A percentile compares a stretch with the other conserved stretches of the same genome.
Evolutionary conservation across 202 grass and related monocot species (phyloP).

Genomic region (Zizania palustris): DNA sequence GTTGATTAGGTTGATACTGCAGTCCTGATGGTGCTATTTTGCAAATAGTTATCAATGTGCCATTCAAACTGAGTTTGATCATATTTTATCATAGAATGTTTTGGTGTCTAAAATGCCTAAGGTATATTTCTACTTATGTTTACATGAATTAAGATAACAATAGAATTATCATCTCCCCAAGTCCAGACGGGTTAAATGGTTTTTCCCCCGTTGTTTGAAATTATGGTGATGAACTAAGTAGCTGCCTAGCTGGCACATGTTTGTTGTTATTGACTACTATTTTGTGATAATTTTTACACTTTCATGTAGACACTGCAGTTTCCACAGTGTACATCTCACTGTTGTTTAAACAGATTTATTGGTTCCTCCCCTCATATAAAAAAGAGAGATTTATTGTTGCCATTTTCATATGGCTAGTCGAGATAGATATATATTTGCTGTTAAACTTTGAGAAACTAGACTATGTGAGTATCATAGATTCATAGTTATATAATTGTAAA

Average conservation of each 20-base stretch:
- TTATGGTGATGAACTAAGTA: slow-evolving; percentile 11
- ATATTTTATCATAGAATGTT: not conserved
- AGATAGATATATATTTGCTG: no score
- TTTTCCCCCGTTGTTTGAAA: slow-evolving; percentile 1
- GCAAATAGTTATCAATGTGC: not conserved
- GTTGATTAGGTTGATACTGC: not conserved
- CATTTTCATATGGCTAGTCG: no score
- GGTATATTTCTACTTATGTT: slow-evolving; percentile 13
- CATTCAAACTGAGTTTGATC: not conserved
- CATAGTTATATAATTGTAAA: no score
- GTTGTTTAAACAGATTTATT: no score
- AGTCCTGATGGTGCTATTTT: not conserved
- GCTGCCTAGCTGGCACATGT: not conserved
- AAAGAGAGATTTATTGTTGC: no score
- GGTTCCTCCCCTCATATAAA: no score
- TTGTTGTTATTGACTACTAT: not conserved
- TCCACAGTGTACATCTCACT: not conserved
- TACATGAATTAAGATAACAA: not conserved
- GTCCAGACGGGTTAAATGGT: not conserved
- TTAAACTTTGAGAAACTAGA: no score
- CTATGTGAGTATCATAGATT: no score
- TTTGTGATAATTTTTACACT: not conserved
- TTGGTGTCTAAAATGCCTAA: not conserved
- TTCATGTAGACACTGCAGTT: not conserved
- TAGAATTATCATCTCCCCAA: not conserved